Evolutionary conservation across 2,329 filamentous ascomycete genomes (phyloP).

Genomic region (Aspergillus sp.): DNA sequence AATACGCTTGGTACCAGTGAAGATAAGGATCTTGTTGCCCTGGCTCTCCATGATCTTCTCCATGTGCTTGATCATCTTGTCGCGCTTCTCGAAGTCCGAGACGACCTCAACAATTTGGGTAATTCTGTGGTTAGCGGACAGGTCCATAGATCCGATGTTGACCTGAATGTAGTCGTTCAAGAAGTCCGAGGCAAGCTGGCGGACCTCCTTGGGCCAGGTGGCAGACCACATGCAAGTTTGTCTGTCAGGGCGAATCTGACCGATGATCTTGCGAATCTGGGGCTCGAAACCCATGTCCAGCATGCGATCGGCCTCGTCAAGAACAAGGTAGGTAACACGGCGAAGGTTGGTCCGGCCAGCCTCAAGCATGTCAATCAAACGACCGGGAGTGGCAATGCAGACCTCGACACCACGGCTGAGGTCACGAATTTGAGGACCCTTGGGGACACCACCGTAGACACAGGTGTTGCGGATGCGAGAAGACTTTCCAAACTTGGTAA

Average conservation of each 20-base stretch:
- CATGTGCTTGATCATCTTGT: slow-evolving; percentile 93
- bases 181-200: slow-evolving; percentile 85
- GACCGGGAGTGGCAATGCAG: slow-evolving; percentile 95
- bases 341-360: slow-evolving; percentile 97
- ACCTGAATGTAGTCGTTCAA: slow-evolving; percentile 96
- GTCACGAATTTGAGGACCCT: slow-evolving; percentile 94
- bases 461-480: slow-evolving; percentile 98
- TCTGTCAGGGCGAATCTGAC: slow-evolving; percentile 94
- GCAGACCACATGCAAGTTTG: slow-evolving; percentile 99
- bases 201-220: slow-evolving; percentile 98
- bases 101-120: slow-evolving; percentile 97
- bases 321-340: slow-evolving; percentile 94
- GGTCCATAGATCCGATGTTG: slow-evolving; percentile 94
- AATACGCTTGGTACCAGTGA: slow-evolving; percentile 81
- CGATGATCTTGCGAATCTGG: slow-evolving; percentile 97
- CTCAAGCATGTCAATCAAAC: slow-evolving; percentile 98
- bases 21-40: slow-evolving; percentile 91
- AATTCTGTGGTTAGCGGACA: slow-evolving; percentile 95
- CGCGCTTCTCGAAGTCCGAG: slow-evolving; percentile 94
- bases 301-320: slow-evolving; percentile 99
- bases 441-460: slow-evolving; percentile 97
- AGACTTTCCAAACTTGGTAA: slow-evolving; percentile 97
- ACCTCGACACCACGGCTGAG: slow-evolving; percentile 94
- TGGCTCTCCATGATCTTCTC: slow-evolving; percentile 98
- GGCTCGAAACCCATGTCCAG: slow-evolving; percentile 99